Evolutionary conservation across 1,139 yeast genomes (phyloP).

Genomic region (Scheffersomyces titani): DNA sequence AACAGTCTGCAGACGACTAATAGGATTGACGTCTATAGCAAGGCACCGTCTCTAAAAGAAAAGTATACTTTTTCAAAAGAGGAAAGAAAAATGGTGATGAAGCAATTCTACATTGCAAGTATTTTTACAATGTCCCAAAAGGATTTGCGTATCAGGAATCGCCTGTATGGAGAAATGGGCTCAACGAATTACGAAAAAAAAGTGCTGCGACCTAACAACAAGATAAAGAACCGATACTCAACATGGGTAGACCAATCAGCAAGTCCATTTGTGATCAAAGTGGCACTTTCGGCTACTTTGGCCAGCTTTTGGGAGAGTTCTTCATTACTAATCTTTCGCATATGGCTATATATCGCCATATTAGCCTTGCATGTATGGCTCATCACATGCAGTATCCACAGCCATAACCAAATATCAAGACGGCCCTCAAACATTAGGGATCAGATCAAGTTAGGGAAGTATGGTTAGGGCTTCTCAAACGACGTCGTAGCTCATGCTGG

Average conservation of each 20-base stretch:
- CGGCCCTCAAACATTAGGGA: background rate
- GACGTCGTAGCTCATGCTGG: background rate
- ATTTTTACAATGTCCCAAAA: background rate
- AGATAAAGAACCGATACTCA: background rate
- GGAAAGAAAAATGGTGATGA: background rate
- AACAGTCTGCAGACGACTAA: background rate
- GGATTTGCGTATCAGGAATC: background rate
- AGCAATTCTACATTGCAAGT: background rate
- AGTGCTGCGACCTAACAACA: background rate
- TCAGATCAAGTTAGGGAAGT: background rate
- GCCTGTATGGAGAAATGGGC: background rate
- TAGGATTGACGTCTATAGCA: background rate
- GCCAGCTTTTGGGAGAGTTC: background rate
- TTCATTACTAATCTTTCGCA: background rate
- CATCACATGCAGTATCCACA: background rate
- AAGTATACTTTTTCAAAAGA: background rate
- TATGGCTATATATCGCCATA: background rate
- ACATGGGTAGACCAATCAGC: background rate
- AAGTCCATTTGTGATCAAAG: background rate
- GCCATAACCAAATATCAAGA: background rate
- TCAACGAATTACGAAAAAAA: background rate
- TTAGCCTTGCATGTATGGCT: background rate
- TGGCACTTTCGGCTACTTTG: background rate
- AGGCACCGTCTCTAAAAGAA: background rate
- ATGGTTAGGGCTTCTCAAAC: background rate